Evolutionary conservation across 768 basidiomycete species (phyloP), one percentile per base, ranked within the genome.

Genomic region (Crepidotus variabilis): DNA sequence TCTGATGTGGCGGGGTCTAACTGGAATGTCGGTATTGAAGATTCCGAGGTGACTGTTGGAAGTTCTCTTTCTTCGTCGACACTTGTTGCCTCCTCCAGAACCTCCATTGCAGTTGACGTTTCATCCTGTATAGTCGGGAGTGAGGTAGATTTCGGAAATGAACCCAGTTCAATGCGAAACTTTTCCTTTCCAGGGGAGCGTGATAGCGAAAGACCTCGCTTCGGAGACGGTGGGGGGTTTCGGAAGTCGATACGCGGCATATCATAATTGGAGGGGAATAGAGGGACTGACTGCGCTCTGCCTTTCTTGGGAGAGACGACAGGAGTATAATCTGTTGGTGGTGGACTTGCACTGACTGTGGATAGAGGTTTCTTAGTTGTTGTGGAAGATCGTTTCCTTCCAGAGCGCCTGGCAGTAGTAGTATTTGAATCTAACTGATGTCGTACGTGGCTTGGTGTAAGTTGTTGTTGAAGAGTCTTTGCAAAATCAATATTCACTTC

Each of bases 271-370:
- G 69, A 57, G 33, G 72, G 65, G 51, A 78, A 77, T 33, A 78
- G 55, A 14, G 79, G 79, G 2, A 81, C 77, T 33, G 79, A 80
- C 47, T 71, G 75, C 4, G 80, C 78, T 56, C 80, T 72, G 47
- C 64, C 66, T 58, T 70, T 74, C 34, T 62, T 56, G 9, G 68
- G 61, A 33, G 55, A 51, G 21, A 53, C 51, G 6, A 55, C 21
- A 43, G 63, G 63, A 23, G 68, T 65, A 39, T 61, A 61, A 11
- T 51, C 32, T 1, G 59, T 60, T 46, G 57, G 62, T 22, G 62
- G 58, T 28, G 60, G 58, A 51, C 61, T 63, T 51, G 57, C 56
- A 55, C 63, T 67, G 39, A 60, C 59, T 24, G 62, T 62, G 23
- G 72, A 70, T 18, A 57, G 50, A 10, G 69, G 69, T 50, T 71